Conservation (phyloP, 495 filamentous ascomycete species). For the Penicillium taxi region DNA sequence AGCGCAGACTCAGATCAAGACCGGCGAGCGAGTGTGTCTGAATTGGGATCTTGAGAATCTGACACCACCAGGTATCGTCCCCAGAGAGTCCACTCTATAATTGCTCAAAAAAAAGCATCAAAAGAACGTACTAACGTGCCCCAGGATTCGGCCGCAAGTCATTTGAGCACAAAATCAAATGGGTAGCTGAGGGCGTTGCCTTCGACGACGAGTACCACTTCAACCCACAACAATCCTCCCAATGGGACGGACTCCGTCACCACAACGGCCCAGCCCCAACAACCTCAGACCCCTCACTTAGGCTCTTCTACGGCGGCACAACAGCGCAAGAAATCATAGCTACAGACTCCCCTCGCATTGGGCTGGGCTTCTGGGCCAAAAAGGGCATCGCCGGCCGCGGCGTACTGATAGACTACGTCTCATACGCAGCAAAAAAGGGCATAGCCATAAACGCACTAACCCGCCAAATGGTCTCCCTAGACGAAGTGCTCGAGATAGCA, state of each 20-base stretch:
- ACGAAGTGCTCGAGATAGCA: conserved; percentile 39
- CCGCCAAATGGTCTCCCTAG: conserved; percentile 52
- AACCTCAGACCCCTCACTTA: conserved; percentile 25
- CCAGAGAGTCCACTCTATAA: background rate
- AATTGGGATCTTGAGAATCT: conserved; percentile 48
- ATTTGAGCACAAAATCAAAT: conserved; percentile 52
- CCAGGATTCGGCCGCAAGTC: conserved; percentile 46
- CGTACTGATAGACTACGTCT: conserved; percentile 48
- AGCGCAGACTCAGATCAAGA: conserved; percentile 40
- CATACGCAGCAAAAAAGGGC: conserved; percentile 39
- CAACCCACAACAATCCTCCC: conserved; percentile 68
- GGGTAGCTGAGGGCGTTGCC: conserved; percentile 38
- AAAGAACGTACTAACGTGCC: background rate
- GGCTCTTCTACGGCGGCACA: conserved; percentile 48
- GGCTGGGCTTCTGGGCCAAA: conserved; percentile 41
- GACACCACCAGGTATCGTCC: conserved; percentile 30
- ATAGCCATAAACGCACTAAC: conserved; percentile 50
- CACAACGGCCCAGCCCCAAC: conserved; percentile 33
- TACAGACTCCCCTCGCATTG: conserved; percentile 43
- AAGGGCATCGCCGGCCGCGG: conserved; percentile 49
- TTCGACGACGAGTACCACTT: conserved; percentile 64
- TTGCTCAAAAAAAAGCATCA: background rate
- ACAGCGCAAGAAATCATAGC: conserved; percentile 46
- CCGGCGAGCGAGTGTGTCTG: conserved; percentile 41
- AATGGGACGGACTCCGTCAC: conserved; percentile 75